Evolutionary conservation across 192 early-diverging fungal species (phyloP).

Genomic region (Lunasporangiospora selenospora): DNA sequence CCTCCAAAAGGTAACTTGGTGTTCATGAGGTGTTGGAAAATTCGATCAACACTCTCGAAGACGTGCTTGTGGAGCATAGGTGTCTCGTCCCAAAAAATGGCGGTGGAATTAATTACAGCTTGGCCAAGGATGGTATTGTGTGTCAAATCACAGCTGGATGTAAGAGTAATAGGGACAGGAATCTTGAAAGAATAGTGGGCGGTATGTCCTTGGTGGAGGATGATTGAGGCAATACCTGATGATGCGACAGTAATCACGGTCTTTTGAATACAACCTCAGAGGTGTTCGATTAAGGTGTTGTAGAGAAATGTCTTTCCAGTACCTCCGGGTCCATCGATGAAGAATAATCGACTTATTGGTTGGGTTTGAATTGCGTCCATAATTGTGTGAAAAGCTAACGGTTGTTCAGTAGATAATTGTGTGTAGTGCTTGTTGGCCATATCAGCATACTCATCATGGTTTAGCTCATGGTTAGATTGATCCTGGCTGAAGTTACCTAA

Average conservation of each 20-base stretch:
- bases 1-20: not conserved
- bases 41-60: slow-evolving; percentile 30
- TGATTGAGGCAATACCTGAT: slow-evolving; percentile 36
- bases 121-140: not conserved
- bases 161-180: slow-evolving; percentile 6
- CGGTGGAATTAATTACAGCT: not conserved
- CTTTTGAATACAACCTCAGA: not conserved
- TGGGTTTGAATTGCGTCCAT: not conserved
- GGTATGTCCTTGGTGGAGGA: slow-evolving; percentile 24
- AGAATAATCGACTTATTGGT: not conserved
- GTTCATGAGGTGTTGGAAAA: slow-evolving; percentile 6
- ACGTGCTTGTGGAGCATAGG: slow-evolving; percentile 18
- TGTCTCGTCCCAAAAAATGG: slow-evolving; percentile 51
- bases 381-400: not conserved
- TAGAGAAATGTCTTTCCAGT: slow-evolving; percentile 35
- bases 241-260: slow-evolving; percentile 32
- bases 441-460: not conserved
- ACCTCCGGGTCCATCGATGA: slow-evolving; percentile 24
- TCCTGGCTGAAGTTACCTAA: not conserved
- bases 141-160: slow-evolving; percentile 10
- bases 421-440: not conserved
- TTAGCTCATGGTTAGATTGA: not conserved
- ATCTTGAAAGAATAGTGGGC: slow-evolving; percentile 49
- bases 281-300: slow-evolving; percentile 16
- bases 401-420: not conserved